Percentiles rank a stretch among this genome's conserved stretches.
Conservation (phyloP, 345 rosid genomes). For the Nephelium lappaceum region DNA sequence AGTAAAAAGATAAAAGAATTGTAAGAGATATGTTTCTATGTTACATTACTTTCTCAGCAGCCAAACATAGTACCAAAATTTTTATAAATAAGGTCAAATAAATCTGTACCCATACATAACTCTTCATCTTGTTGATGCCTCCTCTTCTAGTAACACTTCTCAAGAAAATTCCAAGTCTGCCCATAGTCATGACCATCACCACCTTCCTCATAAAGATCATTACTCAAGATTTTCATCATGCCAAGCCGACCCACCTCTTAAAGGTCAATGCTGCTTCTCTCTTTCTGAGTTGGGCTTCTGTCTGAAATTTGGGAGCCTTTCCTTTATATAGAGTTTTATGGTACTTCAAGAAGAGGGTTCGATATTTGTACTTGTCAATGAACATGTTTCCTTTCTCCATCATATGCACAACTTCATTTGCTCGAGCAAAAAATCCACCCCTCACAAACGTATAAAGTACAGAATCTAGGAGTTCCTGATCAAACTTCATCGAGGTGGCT, state of each 20-base stretch:
- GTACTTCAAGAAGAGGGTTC: conserved; percentile 84
- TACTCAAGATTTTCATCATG: conserved; percentile 28
- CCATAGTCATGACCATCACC: conserved; percentile 14
- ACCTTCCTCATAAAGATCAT: neutral
- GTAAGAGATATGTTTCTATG: neutral
- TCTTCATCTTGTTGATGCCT: conserved; percentile 22
- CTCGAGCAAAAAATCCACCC: conserved; percentile 83
- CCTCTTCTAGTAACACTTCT: conserved; percentile 34
- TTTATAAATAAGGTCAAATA: neutral
- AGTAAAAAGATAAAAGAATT: neutral
- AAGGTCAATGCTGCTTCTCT: conserved; percentile 73
- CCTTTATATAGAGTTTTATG: conserved; percentile 90
- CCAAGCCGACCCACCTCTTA: conserved; percentile 83
- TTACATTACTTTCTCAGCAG: conserved; percentile 1
- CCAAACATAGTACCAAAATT: conserved; percentile 1
- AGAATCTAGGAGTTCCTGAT: conserved; percentile 90
- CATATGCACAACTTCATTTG: conserved; percentile 80
- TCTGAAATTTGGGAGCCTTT: conserved; percentile 83
- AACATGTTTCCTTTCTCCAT: conserved; percentile 87
- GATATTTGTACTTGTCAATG: conserved; percentile 84
- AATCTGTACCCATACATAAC: conserved; percentile 47
- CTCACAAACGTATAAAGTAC: conserved; percentile 87
- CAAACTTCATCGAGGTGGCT: conserved; percentile 71
- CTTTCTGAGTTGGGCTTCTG: conserved; percentile 76
- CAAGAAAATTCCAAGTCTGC: conserved; percentile 33